phyloP scores from a whole-genome alignment of 2,329 filamentous ascomycete genomes.

The Trichoderma endophyticum region DNA sequence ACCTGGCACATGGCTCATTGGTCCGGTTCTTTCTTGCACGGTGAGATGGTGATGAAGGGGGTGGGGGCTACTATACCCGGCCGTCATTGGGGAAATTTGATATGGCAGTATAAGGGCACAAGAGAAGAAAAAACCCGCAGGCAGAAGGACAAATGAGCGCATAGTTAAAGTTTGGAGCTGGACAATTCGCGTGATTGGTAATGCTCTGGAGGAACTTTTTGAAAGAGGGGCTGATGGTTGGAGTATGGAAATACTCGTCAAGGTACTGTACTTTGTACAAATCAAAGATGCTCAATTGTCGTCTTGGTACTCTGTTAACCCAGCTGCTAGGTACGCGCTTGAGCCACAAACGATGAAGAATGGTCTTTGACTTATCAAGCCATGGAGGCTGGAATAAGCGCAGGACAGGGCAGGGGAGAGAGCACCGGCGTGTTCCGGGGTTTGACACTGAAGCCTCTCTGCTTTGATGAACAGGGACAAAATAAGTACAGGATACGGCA shows the following conservation, averaged over 20 bases:
- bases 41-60: constrained; percentile 9
- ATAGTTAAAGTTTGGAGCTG: neutral
- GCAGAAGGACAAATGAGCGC: neutral
- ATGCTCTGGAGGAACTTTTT: neutral
- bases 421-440: neutral
- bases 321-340: neutral
- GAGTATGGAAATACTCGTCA: neutral
- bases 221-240: neutral
- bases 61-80: constrained; percentile 5
- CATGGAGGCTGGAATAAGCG: neutral
- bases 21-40: constrained; percentile 3
- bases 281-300: neutral
- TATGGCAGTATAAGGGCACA: neutral
- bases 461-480: neutral
- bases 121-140: constrained; percentile 1
- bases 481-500: neutral
- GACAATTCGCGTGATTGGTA: neutral
- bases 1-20: constrained; percentile 6
- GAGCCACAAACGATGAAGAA: neutral
- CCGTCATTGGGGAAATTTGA: constrained; percentile 4
- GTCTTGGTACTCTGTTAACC: neutral
- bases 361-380: neutral
- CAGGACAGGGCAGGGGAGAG: neutral
- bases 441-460: neutral
- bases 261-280: neutral